Evolutionary conservation across 2,329 filamentous ascomycete species (phyloP), one percentile per base, ranked within the genome.

Genomic region (Plectosphaerella sp.): DNA sequence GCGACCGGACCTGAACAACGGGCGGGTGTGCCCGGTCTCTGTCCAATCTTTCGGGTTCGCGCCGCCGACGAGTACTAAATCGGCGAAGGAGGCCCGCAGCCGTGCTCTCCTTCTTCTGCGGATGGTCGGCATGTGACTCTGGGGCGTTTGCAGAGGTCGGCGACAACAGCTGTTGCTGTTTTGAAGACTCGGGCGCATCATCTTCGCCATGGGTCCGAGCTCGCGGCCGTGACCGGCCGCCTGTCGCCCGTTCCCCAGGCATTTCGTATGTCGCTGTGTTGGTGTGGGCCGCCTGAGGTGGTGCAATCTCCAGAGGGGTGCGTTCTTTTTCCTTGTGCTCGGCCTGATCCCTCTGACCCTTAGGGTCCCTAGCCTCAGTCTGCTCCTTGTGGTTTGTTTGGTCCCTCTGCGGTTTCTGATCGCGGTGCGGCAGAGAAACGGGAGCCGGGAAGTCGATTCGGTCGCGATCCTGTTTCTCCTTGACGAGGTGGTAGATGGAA

Each of bases 141-240:
- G 59, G 80, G 61, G 59, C 77, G 15, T 52, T 78, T 69, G 58
- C 76, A 65, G 57, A 70, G 66, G 61, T 78, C 61, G 57, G 77
- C 62, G 57, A 77, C 28, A 33, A 33, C 67, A 60, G 73, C 67
- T 85, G 83, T 18, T 87, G 70, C 58, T 84, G 83, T 68, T 90
- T 87, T 65, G 88, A 72, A 8, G 79, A 79, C 47, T 96, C 89
- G 1, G 86, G 80, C 11, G 90, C 80, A 53, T 99, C 94, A 57
- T 97, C 93, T 68, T 97, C 94, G 15, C 93, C 94, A 64, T 97
- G 93, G 0, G 94, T 97, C 58, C 94, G 82, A 36, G 94, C 91
- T 47, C 94, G 82, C 8, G 92, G 91, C 48, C 94, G 81, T 35
- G 89, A 87, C 54, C 93, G 80, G 45, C 90, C 89, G 43, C 91